phyloP scores from a whole-genome alignment of 768 basidiomycete genomes.

The Rhizopogon rudus region DNA sequence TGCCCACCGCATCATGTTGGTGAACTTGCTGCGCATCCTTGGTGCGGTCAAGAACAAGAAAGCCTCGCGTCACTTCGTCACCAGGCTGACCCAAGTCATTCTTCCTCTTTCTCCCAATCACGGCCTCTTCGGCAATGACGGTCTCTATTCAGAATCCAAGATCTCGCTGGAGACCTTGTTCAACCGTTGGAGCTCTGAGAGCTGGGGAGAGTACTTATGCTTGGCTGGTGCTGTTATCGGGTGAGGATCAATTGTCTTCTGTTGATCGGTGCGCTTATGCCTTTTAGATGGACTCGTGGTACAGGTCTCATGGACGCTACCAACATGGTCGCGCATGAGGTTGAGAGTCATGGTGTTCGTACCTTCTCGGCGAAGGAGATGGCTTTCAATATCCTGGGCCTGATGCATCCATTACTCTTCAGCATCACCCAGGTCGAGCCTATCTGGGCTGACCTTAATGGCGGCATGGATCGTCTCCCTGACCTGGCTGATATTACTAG shows the following conservation, averaged over 20 bases:
- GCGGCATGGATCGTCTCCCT: slow-evolving; percentile 95
- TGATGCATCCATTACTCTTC: slow-evolving; percentile 99
- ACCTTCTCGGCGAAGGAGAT: slow-evolving; percentile 99
- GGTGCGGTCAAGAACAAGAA: slow-evolving; percentile 99
- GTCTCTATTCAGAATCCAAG: slow-evolving; percentile 97
- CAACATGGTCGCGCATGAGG: slow-evolving; percentile 89
- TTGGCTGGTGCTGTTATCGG: slow-evolving; percentile 98
- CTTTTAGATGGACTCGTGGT: slow-evolving; percentile 87
- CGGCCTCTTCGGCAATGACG: slow-evolving; percentile 96
- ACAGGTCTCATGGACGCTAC: slow-evolving; percentile 96
- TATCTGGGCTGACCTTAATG: slow-evolving; percentile 98
- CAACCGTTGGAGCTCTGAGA: slow-evolving; percentile 97
- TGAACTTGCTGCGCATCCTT: slow-evolving; percentile 91
- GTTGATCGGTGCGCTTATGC: slow-evolving; percentile 4
- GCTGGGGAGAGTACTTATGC: slow-evolving; percentile 99
- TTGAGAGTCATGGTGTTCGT: slow-evolving; percentile 89
- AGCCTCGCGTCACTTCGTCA: slow-evolving; percentile 93
- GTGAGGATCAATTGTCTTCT: slow-evolving; percentile 37
- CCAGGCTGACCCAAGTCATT: slow-evolving; percentile 97
- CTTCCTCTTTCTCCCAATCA: slow-evolving; percentile 98
- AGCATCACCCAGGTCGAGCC: slow-evolving; percentile 99
- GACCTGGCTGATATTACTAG: slow-evolving; percentile 90
- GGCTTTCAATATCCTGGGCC: slow-evolving; percentile 99
- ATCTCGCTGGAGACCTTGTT: slow-evolving; percentile 97
- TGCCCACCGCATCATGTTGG: slow-evolving; percentile 98